Conservation (phyloP, 352 stramenopile genomes). For the Peronosclerospora sorghi region DNA sequence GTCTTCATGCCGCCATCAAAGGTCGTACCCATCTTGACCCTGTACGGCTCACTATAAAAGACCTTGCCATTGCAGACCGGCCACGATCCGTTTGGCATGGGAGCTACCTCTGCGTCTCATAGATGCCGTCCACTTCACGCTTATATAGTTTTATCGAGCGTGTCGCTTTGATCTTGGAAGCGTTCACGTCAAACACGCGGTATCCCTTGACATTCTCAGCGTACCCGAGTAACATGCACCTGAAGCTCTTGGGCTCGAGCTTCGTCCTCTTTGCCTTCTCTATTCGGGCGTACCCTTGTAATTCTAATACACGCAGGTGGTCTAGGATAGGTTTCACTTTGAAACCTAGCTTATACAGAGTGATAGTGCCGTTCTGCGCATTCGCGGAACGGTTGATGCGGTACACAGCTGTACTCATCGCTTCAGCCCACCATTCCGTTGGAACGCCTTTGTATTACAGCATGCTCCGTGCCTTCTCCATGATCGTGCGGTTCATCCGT, state of each 20-base stretch:
- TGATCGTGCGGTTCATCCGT: neutral
- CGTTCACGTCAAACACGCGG: conserved; percentile 10
- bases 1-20: too few species aligned
- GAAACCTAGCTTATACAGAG: conserved; percentile 17
- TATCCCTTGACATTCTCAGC: conserved; percentile 11
- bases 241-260: conserved; percentile 14
- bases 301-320: conserved; percentile 19
- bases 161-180: conserved; percentile 6
- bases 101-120: neutral
- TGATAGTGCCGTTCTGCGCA: neutral
- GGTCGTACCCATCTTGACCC: too few species aligned
- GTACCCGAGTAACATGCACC: conserved; percentile 18
- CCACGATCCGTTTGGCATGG: neutral
- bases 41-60: too few species aligned
- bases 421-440: neutral
- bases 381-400: neutral
- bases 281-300: conserved; percentile 13
- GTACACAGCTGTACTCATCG: neutral
- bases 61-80: too few species aligned
- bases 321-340: conserved; percentile 7
- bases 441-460: neutral
- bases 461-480: neutral
- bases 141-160: conserved; percentile 11
- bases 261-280: conserved; percentile 16
- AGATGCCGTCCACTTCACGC: conserved; percentile 3